Conservation (phyloP, 2,329 filamentous ascomycete species). For the Phaeosphaeria sp. region DNA sequence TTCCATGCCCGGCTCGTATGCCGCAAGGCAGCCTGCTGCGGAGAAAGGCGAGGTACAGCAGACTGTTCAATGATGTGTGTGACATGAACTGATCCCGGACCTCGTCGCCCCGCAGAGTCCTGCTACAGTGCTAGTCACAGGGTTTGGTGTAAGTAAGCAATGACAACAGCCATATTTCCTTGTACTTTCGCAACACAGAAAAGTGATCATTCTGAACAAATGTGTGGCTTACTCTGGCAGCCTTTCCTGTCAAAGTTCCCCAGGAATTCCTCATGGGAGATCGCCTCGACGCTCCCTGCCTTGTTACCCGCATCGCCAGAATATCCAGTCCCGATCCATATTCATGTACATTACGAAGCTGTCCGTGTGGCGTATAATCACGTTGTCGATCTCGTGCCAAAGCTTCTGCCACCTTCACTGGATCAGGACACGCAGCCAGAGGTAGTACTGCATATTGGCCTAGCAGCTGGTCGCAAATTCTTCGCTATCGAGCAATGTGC, state of each 20-base stretch:
- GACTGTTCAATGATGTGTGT: not conserved
- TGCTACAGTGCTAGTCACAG: slow-evolving; percentile 45
- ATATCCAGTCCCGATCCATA: slow-evolving; percentile 41
- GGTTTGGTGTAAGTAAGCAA: slow-evolving; percentile 40
- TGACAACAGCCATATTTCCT: not conserved
- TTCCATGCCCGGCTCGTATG: slow-evolving; percentile 25
- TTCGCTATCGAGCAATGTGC: slow-evolving; percentile 45
- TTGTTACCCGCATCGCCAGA: slow-evolving; percentile 33
- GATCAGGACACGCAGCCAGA: slow-evolving; percentile 25
- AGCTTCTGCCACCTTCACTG: slow-evolving; percentile 33
- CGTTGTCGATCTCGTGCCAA: slow-evolving; percentile 35
- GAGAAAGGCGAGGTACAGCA: slow-evolving; percentile 25
- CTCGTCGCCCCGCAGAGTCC: slow-evolving; percentile 17
- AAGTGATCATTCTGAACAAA: not conserved
- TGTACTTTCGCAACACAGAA: too few relatives aligned
- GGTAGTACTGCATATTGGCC: slow-evolving; percentile 48
- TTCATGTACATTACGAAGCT: slow-evolving; percentile 41
- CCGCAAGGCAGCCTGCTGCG: slow-evolving; percentile 37
- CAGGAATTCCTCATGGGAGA: slow-evolving; percentile 47
- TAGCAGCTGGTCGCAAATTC: slow-evolving; percentile 44
- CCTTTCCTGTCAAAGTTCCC: slow-evolving; percentile 43
- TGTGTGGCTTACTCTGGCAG: slow-evolving; percentile 14
- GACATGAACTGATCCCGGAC: not conserved
- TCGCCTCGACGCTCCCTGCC: slow-evolving; percentile 45
- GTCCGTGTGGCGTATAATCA: slow-evolving; percentile 45